Evolutionary conservation across 2,329 filamentous ascomycete species (phyloP), one percentile per base, ranked within the genome.

Genomic region (Calcarisporium arbuscula): DNA sequence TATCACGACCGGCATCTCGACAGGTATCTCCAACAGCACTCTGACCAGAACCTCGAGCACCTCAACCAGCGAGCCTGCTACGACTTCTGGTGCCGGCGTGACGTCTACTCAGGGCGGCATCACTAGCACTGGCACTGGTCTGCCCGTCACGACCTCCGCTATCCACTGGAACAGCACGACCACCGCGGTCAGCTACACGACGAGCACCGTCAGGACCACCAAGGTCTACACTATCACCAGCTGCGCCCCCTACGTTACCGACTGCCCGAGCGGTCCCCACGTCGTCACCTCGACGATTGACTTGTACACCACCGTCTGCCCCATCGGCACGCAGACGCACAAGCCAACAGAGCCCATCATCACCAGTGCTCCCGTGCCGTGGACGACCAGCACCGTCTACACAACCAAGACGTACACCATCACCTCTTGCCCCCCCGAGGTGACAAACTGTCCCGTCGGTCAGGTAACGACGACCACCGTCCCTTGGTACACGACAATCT

Each of bases 351-450:
- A n/a, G n/a, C n/a, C n/a, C 6, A 23, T 14, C 5, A 28, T 25
- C 16, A 40, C 34, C 20, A 29, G 39, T 14, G 22, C 38, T 12
- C 20, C 39, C 5, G 16, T 31, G 16, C 28, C 45, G 19, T 43
- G 39, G 28, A 47, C 47, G 19, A 52, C 48, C 12, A 51, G 49
- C 46, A 66, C 71, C 48, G 58, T 75, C 54, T 74, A 69, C 63
- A 58, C 64, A 48, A 76, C 70, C 48, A 63, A 65, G 50, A 61
- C 67, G 42, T 60, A 68, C 43, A 75, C 71, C 51, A 60, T 75
- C 58, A 76, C 69, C 48, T 67, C 66, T 22, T 77, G 73, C 54
- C 64, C 61, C 34, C 59, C 70, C 27, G 61, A 57, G 36, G 65
- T 72, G 42, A 63, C 64, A 44, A 54, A 73, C 68, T 77, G 74